Evolutionary conservation across 2,329 filamentous ascomycete genomes (phyloP), one percentile per base, ranked within the genome.

Genomic region (Exophiala alcalophila): DNA sequence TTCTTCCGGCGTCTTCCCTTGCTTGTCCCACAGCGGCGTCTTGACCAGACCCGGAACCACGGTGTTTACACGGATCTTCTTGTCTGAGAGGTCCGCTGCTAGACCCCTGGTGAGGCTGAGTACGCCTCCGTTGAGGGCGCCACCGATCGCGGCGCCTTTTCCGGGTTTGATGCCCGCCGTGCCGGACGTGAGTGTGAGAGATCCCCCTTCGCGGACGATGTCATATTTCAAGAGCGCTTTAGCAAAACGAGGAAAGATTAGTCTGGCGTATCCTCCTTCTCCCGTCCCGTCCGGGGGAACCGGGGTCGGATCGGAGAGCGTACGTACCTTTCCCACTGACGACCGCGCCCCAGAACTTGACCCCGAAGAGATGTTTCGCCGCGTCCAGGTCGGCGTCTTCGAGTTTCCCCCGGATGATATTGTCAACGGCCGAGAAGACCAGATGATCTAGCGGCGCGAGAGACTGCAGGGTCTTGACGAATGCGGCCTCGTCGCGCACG

Each of bases 31-130:
- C 15, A 73, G 41, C 24, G 68, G 66, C 4, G 77, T 80, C 25
- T 69, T 57, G 0, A 76, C 66, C 0, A 67, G 63, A 0, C 81
- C 81, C 0, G 80, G 78, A 41, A 63, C 66, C 2, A 85, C 76
- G 0, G 74, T 58, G 57, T 86, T 86, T 14, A 83, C 80, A 2
- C 82, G 65, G 7, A 84, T 61, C 0, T 81, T 82, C 52, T 71
- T 72, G 10, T 32, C 48, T 10, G 43, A 18, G 40, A 86, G 56
- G 55, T 85, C 81, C 19, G 83, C 51, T 2, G 81, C 81, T 24
- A 86, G 62, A 2, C 68, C 71, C 1, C 74, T 67, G 2, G 69
- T 68, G 58, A 83, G 67, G 2, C 72, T 68, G 33, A 78, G 66
- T 4, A 77, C 52, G 1, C 71, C 79, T 0, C 73, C 70, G 0